These are phyloP conservation scores for Phytophthora pistaciae DNA, from an alignment of 352 stramenopile genomes.

Conservation along the genomic window DNA sequence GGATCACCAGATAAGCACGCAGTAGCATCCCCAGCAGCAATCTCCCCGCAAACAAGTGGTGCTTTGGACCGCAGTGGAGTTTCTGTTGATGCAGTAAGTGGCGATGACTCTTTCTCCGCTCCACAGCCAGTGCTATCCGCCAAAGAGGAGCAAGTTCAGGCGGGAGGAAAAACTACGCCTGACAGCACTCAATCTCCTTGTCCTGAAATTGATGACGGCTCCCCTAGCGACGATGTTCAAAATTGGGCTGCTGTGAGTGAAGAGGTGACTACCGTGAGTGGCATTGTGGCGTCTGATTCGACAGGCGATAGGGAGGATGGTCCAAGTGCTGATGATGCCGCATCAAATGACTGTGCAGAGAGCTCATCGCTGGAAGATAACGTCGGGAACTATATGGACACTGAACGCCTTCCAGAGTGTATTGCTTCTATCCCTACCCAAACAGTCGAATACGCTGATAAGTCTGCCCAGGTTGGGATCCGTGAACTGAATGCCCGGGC, in stretches of 20 bases:
- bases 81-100: background rate
- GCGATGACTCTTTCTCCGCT: background rate
- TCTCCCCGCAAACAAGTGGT: background rate
- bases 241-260: background rate
- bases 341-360: background rate
- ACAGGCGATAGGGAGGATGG: background rate
- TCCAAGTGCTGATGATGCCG: background rate
- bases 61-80: background rate
- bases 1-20: background rate
- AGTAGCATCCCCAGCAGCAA: background rate
- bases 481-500: background rate
- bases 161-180: background rate
- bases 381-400: background rate
- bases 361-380: background rate
- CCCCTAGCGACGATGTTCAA: background rate
- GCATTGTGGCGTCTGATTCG: background rate
- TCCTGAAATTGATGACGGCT: background rate
- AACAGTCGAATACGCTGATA: slow-evolving; percentile 20
- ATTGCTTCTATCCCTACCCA: background rate
- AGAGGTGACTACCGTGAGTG: background rate
- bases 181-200: background rate
- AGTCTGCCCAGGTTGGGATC: slow-evolving; percentile 31
- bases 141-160: background rate
- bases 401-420: background rate
- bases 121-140: background rate